Base-by-base conservation (phyloP, 2,329 filamentous ascomycete species). In the Tolypocladium guangdongense region DNA sequence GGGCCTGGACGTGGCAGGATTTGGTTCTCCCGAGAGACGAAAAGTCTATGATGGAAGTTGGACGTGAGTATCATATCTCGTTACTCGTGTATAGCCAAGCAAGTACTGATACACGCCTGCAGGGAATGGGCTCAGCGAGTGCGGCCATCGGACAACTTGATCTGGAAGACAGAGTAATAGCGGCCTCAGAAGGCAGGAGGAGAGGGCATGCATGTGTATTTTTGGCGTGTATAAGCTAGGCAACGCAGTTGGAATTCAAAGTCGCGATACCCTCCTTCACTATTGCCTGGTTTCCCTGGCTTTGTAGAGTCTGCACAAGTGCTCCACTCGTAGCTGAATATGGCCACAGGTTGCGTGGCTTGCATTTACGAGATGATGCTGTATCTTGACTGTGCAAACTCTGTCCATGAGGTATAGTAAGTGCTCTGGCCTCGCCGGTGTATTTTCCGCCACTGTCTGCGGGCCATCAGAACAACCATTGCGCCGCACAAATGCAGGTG, bases 31-130 rank as follows among this genome's bases (percentile, higher is more conserved):
- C 0, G 78, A 84, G 56, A 80, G 81, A 52, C 81, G 88, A 60
- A 84, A 80, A 65, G 77, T 99, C 24, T 99, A 99, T 64, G 93
- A 99, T 68, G 93, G 93, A 49, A 96, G 91, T 70, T 99, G 93
- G 93, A 97, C 93, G 80, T 95, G 76, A 83, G 88, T 86, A 11
- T 12, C 6, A 10, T 24, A 1, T 53, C 27, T 39, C 16, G 35
- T n/a, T 14, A 7, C 41, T 39, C 24, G 49, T 20, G 24, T 48
- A 27, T 41, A 4, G 4, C 22, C 4, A 10, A 18, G 18, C 33
- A 51, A 33, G 49, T 37, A 36, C 66, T 71, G 62, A 72, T 64
- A 52, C 33, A 41, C 18, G 55, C 50, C 8, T 2, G n/a, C 54
- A 84, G 81, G 27, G 81, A 84, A 71, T 87, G 83, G 82, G 84